Conservation (phyloP, 208 protist genomes). For the Kentomonas sorsogonicus region DNA sequence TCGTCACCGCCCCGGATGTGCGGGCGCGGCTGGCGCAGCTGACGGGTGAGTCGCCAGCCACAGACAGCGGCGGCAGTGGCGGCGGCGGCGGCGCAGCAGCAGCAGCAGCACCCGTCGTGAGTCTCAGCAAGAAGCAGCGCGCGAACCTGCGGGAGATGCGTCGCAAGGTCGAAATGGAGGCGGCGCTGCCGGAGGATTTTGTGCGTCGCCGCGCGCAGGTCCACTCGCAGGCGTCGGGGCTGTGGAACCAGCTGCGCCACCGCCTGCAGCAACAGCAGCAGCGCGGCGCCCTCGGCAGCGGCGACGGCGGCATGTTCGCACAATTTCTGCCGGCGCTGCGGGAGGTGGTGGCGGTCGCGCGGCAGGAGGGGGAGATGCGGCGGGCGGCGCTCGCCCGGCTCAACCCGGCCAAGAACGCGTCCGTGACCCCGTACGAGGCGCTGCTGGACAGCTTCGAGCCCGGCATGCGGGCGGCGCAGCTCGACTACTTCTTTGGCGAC, state of each 20-base stretch:
- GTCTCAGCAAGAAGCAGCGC: constrained; percentile 38
- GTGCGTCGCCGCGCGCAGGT: constrained; percentile 40
- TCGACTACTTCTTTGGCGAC: constrained; percentile 67
- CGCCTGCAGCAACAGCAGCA: too few species aligned
- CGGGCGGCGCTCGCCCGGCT: too few species aligned
- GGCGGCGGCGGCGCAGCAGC: constrained; percentile 7
- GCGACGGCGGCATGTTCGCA: too few species aligned
- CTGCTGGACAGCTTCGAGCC: constrained; percentile 80
- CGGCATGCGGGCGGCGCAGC: constrained; percentile 42
- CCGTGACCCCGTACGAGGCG: constrained; percentile 64
- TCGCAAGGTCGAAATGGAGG: constrained; percentile 28
- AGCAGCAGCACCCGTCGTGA: too few species aligned
- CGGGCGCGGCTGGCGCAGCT: constrained; percentile 34
- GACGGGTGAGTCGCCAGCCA: too few species aligned
- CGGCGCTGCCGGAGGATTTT: constrained; percentile 45
- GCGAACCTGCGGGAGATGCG: constrained; percentile 75
- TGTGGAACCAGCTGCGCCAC: too few species aligned
- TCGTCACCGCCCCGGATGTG: constrained; percentile 42
- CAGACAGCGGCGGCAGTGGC: too few species aligned
- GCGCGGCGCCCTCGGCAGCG: too few species aligned
- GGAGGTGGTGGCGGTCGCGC: too few species aligned
- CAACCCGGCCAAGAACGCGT: too few species aligned
- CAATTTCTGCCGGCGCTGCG: too few species aligned
- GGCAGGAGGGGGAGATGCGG: too few species aligned
- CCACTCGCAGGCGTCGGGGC: constrained; percentile 56